Conservation (phyloP, 805 yeast genomes). For the Candida succiphila region DNA sequence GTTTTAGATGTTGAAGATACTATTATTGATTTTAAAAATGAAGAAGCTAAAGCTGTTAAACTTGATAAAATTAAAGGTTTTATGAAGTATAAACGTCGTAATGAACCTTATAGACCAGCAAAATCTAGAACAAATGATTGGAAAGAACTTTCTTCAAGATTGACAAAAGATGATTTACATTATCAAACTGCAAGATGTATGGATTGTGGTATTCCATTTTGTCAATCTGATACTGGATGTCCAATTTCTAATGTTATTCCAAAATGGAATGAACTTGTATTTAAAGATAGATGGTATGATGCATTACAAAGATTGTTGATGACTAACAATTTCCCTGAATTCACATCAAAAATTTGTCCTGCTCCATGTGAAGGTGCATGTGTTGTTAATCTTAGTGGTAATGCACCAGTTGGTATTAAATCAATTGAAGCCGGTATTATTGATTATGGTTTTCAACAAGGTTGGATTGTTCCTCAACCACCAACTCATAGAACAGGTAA, state of each 20-base stretch:
- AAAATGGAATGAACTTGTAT: conserved; percentile 94
- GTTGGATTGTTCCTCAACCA: conserved; percentile 86
- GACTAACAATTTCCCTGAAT: conserved; percentile 98
- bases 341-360: conserved; percentile 96
- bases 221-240: conserved; percentile 97
- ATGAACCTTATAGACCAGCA: conserved; percentile 77
- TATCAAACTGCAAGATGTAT: conserved; percentile 96
- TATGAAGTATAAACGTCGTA: conserved; percentile 85
- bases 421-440: conserved; percentile 93
- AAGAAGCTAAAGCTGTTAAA: conserved; percentile 51
- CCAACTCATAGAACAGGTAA: conserved; percentile 80
- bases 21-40: conserved; percentile 56
- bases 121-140: conserved; percentile 77
- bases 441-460: conserved; percentile 92
- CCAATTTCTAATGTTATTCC: conserved; percentile 97
- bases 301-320: conserved; percentile 85
- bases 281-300: conserved; percentile 89
- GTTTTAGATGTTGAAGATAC: conserved; percentile 87
- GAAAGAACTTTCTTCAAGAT: conserved; percentile 78
- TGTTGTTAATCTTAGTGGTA: conserved; percentile 75
- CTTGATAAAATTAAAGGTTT: conserved; percentile 83
- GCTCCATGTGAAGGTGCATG: conserved; percentile 99
- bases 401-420: conserved; percentile 93
- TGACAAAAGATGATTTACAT: conserved; percentile 78
- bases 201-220: conserved; percentile 99